phyloP scores from a whole-genome alignment of 768 basidiomycete genomes.

The Lanmaoa rubissima region DNA sequence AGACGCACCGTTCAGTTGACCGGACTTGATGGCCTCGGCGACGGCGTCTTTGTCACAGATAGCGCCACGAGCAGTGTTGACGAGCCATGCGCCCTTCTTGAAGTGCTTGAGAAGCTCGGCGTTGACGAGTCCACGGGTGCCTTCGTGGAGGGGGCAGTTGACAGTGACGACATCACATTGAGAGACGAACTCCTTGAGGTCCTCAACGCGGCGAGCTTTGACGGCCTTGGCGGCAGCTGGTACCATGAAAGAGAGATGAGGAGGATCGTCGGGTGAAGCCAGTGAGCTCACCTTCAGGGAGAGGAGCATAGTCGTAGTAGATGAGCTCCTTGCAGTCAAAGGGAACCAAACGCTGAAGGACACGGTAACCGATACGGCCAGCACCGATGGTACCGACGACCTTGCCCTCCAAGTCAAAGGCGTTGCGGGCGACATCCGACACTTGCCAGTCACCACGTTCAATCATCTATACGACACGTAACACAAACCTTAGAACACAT shows the following conservation, averaged over 20 bases:
- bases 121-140: slow-evolving; percentile 77
- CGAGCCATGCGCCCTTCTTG: slow-evolving; percentile 90
- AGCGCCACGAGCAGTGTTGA: slow-evolving; percentile 92
- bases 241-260: neutral
- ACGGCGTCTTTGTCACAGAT: slow-evolving; percentile 86
- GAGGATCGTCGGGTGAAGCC: neutral
- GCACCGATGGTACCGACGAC: slow-evolving; percentile 89
- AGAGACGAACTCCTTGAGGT: slow-evolving; percentile 60
- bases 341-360: slow-evolving; percentile 72
- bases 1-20: slow-evolving; percentile 59
- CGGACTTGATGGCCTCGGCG: slow-evolving; percentile 69
- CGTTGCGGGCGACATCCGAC: slow-evolving; percentile 75
- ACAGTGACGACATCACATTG: slow-evolving; percentile 82
- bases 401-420: slow-evolving; percentile 89
- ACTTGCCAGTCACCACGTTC: slow-evolving; percentile 86
- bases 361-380: slow-evolving; percentile 83
- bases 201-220: slow-evolving; percentile 70
- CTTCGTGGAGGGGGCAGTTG: slow-evolving; percentile 87
- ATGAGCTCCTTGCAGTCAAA: slow-evolving; percentile 90
- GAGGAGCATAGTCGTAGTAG: slow-evolving; percentile 82
- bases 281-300: slow-evolving; percentile 51
- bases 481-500: neutral
- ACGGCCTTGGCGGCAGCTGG: slow-evolving; percentile 64
- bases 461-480: slow-evolving; percentile 55
- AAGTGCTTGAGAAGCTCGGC: slow-evolving; percentile 80